Evolutionary conservation across 2,329 filamentous ascomycete genomes (phyloP).

Genomic region (Colletotrichum tabaci): DNA sequence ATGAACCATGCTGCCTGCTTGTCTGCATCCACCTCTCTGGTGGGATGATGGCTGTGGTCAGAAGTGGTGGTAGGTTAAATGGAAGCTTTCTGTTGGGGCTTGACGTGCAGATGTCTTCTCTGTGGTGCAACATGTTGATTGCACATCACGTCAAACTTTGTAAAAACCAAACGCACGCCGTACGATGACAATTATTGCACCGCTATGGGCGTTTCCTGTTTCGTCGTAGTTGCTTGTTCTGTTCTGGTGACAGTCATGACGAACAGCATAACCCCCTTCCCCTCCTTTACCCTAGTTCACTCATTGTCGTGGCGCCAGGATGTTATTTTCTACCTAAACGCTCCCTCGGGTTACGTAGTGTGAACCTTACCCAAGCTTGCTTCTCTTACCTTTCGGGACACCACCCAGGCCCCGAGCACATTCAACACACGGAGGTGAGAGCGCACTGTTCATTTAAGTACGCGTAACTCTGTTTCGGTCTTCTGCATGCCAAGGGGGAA

Average conservation of each 20-base stretch:
- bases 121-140: conserved; percentile 22
- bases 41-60: neutral
- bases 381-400: neutral
- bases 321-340: neutral
- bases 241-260: neutral
- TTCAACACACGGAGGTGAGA: conserved; percentile 4
- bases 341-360: conserved; percentile 8
- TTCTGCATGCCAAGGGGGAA: conserved; percentile 21
- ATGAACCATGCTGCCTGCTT: conserved; percentile 5
- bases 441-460: conserved; percentile 26
- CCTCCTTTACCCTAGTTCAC: neutral
- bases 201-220: neutral
- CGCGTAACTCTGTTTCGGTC: conserved; percentile 33
- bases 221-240: too few species aligned
- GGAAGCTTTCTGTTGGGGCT: conserved; percentile 12
- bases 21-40: conserved; percentile 3
- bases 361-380: conserved; percentile 5
- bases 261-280: neutral
- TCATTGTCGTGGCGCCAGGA: neutral
- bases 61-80: conserved; percentile 1
- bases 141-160: neutral
- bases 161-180: neutral
- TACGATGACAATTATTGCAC: neutral
- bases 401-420: conserved; percentile 15
- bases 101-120: conserved; percentile 3